Base-by-base conservation (phyloP, 2,329 filamentous ascomycete genomes). In the Phoma sp. region DNA sequence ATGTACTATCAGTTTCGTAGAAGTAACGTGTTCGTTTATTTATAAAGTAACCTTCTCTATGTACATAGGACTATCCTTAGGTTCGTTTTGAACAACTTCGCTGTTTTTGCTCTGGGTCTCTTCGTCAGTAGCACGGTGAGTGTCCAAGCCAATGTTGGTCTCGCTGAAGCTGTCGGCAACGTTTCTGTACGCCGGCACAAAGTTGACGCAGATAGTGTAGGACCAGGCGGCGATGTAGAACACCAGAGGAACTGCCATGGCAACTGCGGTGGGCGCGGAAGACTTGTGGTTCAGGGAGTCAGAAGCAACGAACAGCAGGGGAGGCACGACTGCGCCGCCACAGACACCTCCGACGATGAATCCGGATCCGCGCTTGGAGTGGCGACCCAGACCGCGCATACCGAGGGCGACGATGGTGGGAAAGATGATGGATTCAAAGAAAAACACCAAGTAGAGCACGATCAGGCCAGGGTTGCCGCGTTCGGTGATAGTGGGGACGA, bases 341-440 rank as follows among this genome's bases (percentile, higher is more conserved):
- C 83, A 80, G 0, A 93, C 88, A 60, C 87, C 89, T 4, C 80
- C 87, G 1, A 92, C 83, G 60, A 96, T 86, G 71, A 85, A 89
- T 1, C 89, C 89, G 2, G 86, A 87, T 1, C 90, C 90, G 56
- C 89, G 83, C 79, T 93, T 92, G 29, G 87, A 90, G 76, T 93
- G 87, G 15, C 86, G 83, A 5, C 91, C 90, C 1, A 92, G 80
- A 2, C 89, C 89, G 18, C 91, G 85, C 54, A 96, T 87, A 3
- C 89, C 90, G 10, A 95, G 82, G 3, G 90, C 87, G 62, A 92
- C 92, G 55, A 95, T 87, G 1, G 93, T 86, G 0, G 92, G 92
- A 80, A 91, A 96, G 63, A 91, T 85, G 45, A 92, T 91, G 0
- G 88, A 90, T 72, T 93, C 91, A 67, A 90, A 91, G 74, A 96